A percentile compares a stretch with the other conserved stretches of the same genome.
Conservation (phyloP, 768 basidiomycete species). For the Mycena pura region DNA sequence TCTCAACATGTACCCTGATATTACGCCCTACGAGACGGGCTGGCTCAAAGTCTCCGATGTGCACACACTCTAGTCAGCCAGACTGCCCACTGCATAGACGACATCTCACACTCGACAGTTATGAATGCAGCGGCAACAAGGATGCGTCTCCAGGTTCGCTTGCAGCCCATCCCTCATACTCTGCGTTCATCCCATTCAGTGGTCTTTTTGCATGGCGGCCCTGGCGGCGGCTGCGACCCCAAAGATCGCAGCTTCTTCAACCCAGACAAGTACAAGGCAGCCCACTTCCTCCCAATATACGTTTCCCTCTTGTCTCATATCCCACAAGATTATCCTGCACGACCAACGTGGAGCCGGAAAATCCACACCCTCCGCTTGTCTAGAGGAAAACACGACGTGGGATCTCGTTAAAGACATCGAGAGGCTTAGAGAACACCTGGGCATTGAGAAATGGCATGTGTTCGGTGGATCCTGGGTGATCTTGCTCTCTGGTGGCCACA, state of each 20-base stretch:
- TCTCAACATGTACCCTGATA: conserved; percentile 67
- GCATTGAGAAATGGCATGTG: conserved; percentile 89
- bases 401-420: conserved; percentile 92
- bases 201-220: conserved; percentile 86
- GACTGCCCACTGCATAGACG: not conserved
- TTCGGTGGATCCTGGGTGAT: conserved; percentile 93
- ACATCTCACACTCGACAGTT: conserved; percentile 51
- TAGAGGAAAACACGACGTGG: conserved; percentile 94
- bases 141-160: conserved; percentile 73
- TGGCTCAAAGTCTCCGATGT: conserved; percentile 74
- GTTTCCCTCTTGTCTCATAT: not conserved
- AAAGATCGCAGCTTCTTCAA: conserved; percentile 81
- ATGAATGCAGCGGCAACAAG: conserved; percentile 81
- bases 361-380: conserved; percentile 77
- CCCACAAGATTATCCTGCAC: conserved; percentile 75
- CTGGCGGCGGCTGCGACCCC: conserved; percentile 76
- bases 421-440: conserved; percentile 74
- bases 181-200: conserved; percentile 45
- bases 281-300: not conserved
- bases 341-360: conserved; percentile 92
- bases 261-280: conserved; percentile 82
- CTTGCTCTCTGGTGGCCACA: conserved; percentile 22
- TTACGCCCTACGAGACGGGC: conserved; percentile 69
- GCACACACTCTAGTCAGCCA: conserved; percentile 74
- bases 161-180: not conserved